Evolutionary conservation across 106 monocot genomes (phyloP).

Genomic region (Acanthochlamys bracteata): DNA sequence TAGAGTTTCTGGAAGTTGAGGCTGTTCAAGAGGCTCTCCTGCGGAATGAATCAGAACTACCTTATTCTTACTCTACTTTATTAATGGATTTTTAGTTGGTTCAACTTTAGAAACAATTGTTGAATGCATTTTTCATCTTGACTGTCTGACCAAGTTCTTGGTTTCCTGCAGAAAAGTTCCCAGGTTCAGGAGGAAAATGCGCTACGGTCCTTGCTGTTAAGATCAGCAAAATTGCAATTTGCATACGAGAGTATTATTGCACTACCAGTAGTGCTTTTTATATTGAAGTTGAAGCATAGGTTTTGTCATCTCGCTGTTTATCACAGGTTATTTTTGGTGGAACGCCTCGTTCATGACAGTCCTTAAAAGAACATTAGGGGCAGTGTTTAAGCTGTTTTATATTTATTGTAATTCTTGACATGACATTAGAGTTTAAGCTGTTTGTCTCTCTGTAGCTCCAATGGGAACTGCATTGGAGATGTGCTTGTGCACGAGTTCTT

Average conservation of each 20-base stretch:
- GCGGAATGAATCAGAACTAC: slow-evolving; percentile 67
- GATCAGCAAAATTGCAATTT: neutral
- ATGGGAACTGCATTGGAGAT: no score
- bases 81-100: slow-evolving; percentile 65
- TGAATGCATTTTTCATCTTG: neutral
- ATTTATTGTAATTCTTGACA: no score
- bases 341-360: no score
- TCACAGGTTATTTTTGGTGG: no score
- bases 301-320: no score
- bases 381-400: no score
- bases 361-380: no score
- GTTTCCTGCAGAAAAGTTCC: slow-evolving; percentile 7
- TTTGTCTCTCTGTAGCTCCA: no score
- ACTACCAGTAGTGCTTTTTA: no score
- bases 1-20: slow-evolving; percentile 75
- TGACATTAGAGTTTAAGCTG: no score
- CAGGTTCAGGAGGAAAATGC: slow-evolving; percentile 9
- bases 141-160: neutral
- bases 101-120: neutral
- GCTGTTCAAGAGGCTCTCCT: slow-evolving; percentile 79
- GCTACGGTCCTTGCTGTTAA: slow-evolving; percentile 6
- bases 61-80: slow-evolving; percentile 51
- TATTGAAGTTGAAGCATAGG: no score
- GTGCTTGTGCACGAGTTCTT: no score
- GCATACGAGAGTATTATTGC: neutral